Conservation (phyloP, 176 grass and related monocot genomes). For the Bolboschoenus planiculmis region DNA sequence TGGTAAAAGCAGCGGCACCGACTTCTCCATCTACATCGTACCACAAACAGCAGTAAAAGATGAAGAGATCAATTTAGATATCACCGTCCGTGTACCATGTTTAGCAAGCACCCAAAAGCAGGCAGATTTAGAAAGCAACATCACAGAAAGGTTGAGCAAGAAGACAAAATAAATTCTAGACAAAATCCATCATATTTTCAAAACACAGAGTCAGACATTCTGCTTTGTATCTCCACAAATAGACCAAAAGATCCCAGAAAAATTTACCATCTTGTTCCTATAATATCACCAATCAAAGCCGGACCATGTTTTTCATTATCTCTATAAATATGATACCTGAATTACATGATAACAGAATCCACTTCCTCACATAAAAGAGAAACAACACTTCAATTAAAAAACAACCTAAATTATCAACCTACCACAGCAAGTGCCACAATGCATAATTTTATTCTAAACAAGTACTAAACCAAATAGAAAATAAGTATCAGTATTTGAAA, state of each 20-base stretch:
- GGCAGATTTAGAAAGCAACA: not conserved
- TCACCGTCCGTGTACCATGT: too few relatives aligned
- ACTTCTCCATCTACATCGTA: too few relatives aligned
- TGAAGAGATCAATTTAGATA: not conserved
- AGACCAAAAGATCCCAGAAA: not conserved
- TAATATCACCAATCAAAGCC: too few relatives aligned
- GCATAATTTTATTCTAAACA: not conserved
- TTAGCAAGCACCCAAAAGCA: not conserved
- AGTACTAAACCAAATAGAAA: not conserved
- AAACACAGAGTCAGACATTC: not conserved
- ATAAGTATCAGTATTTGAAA: constrained; percentile 12
- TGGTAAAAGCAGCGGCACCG: not conserved
- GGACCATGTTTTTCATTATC: too few relatives aligned
- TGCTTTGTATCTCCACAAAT: not conserved
- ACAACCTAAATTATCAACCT: not conserved
- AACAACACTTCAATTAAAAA: not conserved
- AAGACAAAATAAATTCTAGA: not conserved
- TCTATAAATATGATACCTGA: not conserved
- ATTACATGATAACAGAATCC: not conserved
- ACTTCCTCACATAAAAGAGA: not conserved
- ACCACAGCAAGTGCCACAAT: not conserved
- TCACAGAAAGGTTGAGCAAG: not conserved
- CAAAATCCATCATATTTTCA: not conserved
- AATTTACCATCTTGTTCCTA: not conserved
- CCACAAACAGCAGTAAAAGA: not conserved